A percentile compares a stretch with the other conserved stretches of the same genome.
Conservation (phyloP, 2,329 filamentous ascomycete genomes). For the Lachnellula hyalina region DNA sequence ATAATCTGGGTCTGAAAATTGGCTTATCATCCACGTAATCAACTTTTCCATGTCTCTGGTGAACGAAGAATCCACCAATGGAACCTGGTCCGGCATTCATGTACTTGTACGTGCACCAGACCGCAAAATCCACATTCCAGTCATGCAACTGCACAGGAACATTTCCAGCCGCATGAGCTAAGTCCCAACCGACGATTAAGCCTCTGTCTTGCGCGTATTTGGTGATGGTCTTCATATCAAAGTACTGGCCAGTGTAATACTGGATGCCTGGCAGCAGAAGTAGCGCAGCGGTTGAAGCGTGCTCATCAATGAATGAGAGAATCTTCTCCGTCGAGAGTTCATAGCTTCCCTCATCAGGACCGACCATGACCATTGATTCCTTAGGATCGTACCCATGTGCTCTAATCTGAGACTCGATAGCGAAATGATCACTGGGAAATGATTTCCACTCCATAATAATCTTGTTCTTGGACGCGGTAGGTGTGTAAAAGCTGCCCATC, state of each 20-base stretch:
- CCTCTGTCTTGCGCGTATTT: conserved; percentile 65
- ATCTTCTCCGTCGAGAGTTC: conserved; percentile 68
- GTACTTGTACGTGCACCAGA: conserved; percentile 95
- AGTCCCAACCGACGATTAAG: conserved; percentile 78
- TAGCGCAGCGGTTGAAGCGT: conserved; percentile 68
- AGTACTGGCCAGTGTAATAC: conserved; percentile 85
- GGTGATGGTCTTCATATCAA: conserved; percentile 79
- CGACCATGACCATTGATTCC: conserved; percentile 68
- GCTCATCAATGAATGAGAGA: conserved; percentile 65
- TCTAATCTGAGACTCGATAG: conserved; percentile 73
- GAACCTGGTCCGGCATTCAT: conserved; percentile 79
- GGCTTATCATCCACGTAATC: conserved; percentile 36
- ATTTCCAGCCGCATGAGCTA: conserved; percentile 82
- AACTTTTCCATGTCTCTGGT: conserved; percentile 64
- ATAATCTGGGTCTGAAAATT: conserved; percentile 60
- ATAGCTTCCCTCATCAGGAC: conserved; percentile 52
- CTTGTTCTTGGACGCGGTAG: conserved; percentile 54
- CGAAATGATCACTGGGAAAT: conserved; percentile 85
- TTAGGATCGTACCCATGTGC: conserved; percentile 61
- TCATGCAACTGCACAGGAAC: conserved; percentile 74
- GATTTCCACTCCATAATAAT: conserved; percentile 75
- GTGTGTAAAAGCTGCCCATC: conserved; percentile 65
- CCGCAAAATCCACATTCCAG: conserved; percentile 88
- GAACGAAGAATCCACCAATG: conserved; percentile 77
- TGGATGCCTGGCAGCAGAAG: conserved; percentile 82